phyloP scores from a whole-genome alignment of 345 rosid genomes.

The Iberis pinnata region DNA sequence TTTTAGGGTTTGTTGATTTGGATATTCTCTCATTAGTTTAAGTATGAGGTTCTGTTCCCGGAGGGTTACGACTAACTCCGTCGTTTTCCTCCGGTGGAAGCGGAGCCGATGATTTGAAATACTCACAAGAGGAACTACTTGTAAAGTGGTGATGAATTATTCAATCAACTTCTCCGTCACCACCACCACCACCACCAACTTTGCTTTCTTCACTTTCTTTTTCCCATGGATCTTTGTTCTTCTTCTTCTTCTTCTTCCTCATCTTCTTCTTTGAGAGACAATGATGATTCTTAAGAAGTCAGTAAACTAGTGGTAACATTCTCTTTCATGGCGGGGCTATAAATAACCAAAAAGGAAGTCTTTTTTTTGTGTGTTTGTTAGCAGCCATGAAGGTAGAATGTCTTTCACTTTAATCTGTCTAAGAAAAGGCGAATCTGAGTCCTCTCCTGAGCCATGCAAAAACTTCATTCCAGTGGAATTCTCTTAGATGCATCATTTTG shows the following conservation, averaged over 20 bases:
- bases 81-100: constrained; percentile 29
- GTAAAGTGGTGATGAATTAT: constrained; percentile 25
- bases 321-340: constrained; percentile 28
- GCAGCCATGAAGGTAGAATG: constrained; percentile 34
- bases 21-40: constrained; percentile 24
- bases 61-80: constrained; percentile 1
- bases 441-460: constrained; percentile 16
- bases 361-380: neutral
- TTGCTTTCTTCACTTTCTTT: neutral
- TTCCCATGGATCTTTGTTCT: neutral
- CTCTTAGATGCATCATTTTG: neutral
- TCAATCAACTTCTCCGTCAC: neutral
- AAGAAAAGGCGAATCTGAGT: constrained; percentile 46
- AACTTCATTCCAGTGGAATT: too few species aligned
- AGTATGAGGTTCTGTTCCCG: constrained; percentile 46
- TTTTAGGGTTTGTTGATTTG: constrained; percentile 21
- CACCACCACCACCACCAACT: neutral
- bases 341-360: neutral
- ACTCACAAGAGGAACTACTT: neutral
- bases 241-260: constrained; percentile 11
- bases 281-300: constrained; percentile 33
- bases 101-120: constrained; percentile 34
- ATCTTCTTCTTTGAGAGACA: constrained; percentile 30
- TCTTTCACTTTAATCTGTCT: constrained; percentile 15
- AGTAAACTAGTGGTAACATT: constrained; percentile 19